phyloP scores from a whole-genome alignment of 371 early-diverging fungal species.

The Rhizopus arrhizus region DNA sequence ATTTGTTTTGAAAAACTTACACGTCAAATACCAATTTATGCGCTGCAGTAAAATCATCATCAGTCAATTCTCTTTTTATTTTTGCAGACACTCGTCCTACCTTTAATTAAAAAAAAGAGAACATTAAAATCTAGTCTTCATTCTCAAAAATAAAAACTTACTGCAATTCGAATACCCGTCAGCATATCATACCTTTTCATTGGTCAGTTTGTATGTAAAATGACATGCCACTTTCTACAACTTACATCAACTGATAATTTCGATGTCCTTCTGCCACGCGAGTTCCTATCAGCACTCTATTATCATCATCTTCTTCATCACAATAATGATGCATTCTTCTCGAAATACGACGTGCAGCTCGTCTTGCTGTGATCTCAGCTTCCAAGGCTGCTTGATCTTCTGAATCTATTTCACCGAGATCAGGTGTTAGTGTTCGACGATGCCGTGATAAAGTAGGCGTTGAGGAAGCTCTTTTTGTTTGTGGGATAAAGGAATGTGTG shows the following conservation, averaged over 20 bases:
- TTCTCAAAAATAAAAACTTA: slow-evolving; percentile 36
- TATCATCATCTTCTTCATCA: slow-evolving; percentile 56
- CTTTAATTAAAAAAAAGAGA: slow-evolving; percentile 10
- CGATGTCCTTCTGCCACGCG: slow-evolving; percentile 68
- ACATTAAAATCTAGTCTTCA: background rate
- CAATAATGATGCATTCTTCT: slow-evolving; percentile 19
- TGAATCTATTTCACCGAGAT: slow-evolving; percentile 37
- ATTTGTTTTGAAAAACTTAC: slow-evolving; percentile 38
- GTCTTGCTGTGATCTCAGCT: slow-evolving; percentile 42
- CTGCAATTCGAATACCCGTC: slow-evolving; percentile 89
- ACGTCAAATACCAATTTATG: slow-evolving; percentile 93
- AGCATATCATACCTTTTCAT: slow-evolving; percentile 82
- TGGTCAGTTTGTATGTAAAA: slow-evolving; percentile 3
- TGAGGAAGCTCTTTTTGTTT: slow-evolving; percentile 1
- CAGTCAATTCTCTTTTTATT: slow-evolving; percentile 62
- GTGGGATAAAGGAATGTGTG: background rate
- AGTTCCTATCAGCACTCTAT: slow-evolving; percentile 63
- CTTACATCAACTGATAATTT: slow-evolving; percentile 85
- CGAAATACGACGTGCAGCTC: slow-evolving; percentile 44
- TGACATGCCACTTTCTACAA: background rate
- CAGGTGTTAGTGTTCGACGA: slow-evolving; percentile 27
- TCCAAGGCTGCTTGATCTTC: slow-evolving; percentile 45
- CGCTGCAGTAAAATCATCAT: slow-evolving; percentile 81
- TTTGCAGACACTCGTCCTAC: slow-evolving; percentile 82
- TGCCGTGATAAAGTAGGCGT: background rate